A percentile compares a stretch with the other conserved stretches of the same genome.
These are phyloP conservation scores for Trichomonas gallinae DNA, from an alignment of 208 protist genomes.

Conservation along the genomic window DNA sequence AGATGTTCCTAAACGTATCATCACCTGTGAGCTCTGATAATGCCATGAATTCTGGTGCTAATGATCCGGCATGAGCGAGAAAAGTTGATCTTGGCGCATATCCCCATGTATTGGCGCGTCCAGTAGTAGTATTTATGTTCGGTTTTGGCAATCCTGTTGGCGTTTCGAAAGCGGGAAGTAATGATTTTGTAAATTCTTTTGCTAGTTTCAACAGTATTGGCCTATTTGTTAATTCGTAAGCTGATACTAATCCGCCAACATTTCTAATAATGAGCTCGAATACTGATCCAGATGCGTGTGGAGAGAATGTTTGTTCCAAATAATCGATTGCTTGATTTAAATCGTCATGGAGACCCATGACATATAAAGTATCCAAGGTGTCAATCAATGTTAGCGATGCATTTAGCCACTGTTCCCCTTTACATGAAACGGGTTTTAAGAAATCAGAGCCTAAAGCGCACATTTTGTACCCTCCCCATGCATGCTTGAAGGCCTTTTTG, in stretches of 20 bases:
- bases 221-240: slow-evolving; percentile 48
- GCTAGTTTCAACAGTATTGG: slow-evolving; percentile 41
- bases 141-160: slow-evolving; percentile 33
- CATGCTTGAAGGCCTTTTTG: neutral
- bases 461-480: slow-evolving; percentile 2
- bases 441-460: neutral
- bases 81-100: slow-evolving; percentile 41
- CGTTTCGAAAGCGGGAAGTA: slow-evolving; percentile 42
- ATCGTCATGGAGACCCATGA: neutral
- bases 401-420: neutral
- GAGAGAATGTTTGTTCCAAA: neutral
- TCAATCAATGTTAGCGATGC: neutral
- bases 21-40: neutral
- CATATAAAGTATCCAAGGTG: neutral
- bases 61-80: slow-evolving; percentile 50
- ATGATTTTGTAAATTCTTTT: slow-evolving; percentile 25
- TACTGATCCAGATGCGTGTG: slow-evolving; percentile 28
- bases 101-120: neutral
- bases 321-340: neutral
- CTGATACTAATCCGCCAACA: slow-evolving; percentile 54
- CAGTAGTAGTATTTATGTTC: slow-evolving; percentile 26
- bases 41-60: slow-evolving; percentile 55
- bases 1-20: neutral
- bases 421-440: neutral
- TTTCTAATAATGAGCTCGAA: slow-evolving; percentile 59